Percentiles rank a stretch among this genome's conserved stretches.
Conservation (phyloP, 768 basidiomycete species). For the Trametes gibbosa region DNA sequence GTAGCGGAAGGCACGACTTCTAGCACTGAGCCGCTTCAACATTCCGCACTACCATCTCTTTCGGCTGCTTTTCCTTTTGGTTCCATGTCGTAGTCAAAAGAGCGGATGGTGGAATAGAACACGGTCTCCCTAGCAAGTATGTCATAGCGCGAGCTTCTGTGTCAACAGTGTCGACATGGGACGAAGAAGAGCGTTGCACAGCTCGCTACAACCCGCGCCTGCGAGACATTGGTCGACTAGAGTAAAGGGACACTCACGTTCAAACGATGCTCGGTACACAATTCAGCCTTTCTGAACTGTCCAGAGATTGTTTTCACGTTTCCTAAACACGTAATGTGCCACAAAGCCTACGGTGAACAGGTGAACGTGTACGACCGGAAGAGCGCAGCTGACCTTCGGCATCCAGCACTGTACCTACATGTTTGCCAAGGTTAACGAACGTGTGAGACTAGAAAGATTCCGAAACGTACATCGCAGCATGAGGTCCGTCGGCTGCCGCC, state of each 20-base stretch:
- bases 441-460: slow-evolving; percentile 8
- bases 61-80: too few relatives aligned
- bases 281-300: slow-evolving; percentile 86
- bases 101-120: too few relatives aligned
- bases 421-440: slow-evolving; percentile 20
- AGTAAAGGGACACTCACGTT: slow-evolving; percentile 60
- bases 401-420: slow-evolving; percentile 82
- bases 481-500: slow-evolving; percentile 83
- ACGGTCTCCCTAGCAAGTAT: too few relatives aligned
- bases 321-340: slow-evolving; percentile 44
- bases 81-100: too few relatives aligned
- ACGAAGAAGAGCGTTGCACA: too few relatives aligned
- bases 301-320: slow-evolving; percentile 86
- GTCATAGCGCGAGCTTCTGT: too few relatives aligned
- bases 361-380: neutral
- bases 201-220: neutral
- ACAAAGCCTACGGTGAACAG: neutral
- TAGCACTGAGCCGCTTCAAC: too few relatives aligned
- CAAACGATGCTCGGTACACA: slow-evolving; percentile 82
- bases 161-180: too few relatives aligned
- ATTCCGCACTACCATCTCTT: too few relatives aligned
- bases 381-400: slow-evolving; percentile 58
- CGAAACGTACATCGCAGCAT: slow-evolving; percentile 80
- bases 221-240: neutral
- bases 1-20: too few relatives aligned